These are phyloP conservation scores for Leucogyrophana mollusca DNA, from an alignment of 768 basidiomycete genomes.

Conservation along the genomic window DNA sequence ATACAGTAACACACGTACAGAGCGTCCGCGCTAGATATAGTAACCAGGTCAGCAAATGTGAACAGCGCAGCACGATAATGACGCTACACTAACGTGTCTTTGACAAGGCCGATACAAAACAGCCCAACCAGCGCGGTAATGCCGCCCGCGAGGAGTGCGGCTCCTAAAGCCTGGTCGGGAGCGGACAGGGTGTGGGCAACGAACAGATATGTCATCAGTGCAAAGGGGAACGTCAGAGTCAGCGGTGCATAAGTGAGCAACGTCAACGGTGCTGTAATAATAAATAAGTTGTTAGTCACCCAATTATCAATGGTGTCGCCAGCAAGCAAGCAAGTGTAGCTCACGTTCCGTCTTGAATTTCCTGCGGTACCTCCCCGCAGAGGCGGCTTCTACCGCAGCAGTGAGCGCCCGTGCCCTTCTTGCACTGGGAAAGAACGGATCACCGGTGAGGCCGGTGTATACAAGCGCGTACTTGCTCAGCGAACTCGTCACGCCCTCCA, in stretches of 20 bases:
- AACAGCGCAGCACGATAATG: neutral
- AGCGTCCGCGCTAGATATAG: conserved; percentile 50
- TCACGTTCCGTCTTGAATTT: conserved; percentile 60
- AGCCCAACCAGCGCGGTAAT: conserved; percentile 80
- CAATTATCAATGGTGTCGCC: neutral
- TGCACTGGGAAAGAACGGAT: conserved; percentile 61
- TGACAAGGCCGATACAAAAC: conserved; percentile 80
- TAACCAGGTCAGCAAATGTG: too few species aligned
- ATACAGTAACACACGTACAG: conserved; percentile 69
- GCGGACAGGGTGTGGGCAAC: conserved; percentile 78
- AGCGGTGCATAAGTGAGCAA: conserved; percentile 72
- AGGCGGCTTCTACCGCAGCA: conserved; percentile 48
- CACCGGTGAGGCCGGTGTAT: conserved; percentile 76
- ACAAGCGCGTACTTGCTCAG: conserved; percentile 67
- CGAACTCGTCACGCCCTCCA: conserved; percentile 46
- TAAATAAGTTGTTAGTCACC: neutral
- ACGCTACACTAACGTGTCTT: conserved; percentile 65
- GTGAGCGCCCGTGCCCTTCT: conserved; percentile 57
- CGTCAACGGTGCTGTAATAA: conserved; percentile 54
- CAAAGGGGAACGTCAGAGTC: conserved; percentile 79
- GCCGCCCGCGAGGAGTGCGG: conserved; percentile 73
- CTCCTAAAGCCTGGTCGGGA: conserved; percentile 71
- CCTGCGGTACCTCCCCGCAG: conserved; percentile 38
- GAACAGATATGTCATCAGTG: conserved; percentile 81
- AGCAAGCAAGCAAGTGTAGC: conserved; percentile 17